A percentile compares a stretch with the other conserved stretches of the same genome.
Evolutionary conservation across 768 basidiomycete species (phyloP).

Genomic region (Trametes sanguinea): DNA sequence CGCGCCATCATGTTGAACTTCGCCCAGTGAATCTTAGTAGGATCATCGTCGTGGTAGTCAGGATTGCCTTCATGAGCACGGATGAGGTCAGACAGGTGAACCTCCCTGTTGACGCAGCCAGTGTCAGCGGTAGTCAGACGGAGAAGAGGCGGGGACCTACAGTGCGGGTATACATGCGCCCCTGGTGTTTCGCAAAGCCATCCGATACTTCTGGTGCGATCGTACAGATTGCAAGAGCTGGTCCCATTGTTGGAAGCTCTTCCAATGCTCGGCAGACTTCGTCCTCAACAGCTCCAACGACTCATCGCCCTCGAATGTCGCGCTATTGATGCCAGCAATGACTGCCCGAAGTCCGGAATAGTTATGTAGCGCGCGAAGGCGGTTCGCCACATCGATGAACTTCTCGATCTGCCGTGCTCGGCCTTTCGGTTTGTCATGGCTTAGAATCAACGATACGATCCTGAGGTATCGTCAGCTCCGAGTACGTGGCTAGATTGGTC

Average conservation of each 20-base stretch:
- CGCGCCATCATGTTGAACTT: slow-evolving; percentile 93
- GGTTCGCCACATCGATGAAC: slow-evolving; percentile 80
- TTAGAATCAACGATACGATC: slow-evolving; percentile 89
- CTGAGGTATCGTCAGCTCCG: slow-evolving; percentile 42
- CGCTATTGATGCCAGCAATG: slow-evolving; percentile 89
- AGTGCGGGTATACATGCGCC: slow-evolving; percentile 86
- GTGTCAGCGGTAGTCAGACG: too few relatives aligned
- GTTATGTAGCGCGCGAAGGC: slow-evolving; percentile 82
- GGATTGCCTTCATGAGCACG: slow-evolving; percentile 84
- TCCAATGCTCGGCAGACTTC: slow-evolving; percentile 67
- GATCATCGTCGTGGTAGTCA: slow-evolving; percentile 66
- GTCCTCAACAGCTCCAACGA: slow-evolving; percentile 74
- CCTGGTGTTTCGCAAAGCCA: slow-evolving; percentile 83
- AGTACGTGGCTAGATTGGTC: not conserved
- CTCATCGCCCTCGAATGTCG: slow-evolving; percentile 75
- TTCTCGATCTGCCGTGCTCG: slow-evolving; percentile 87
- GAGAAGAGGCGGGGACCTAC: slow-evolving; percentile 37
- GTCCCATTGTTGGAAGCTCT: slow-evolving; percentile 81
- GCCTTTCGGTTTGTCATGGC: slow-evolving; percentile 74
- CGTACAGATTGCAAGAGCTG: slow-evolving; percentile 79
- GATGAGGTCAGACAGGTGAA: slow-evolving; percentile 88
- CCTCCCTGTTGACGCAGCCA: slow-evolving; percentile 56
- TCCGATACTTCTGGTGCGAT: slow-evolving; percentile 87
- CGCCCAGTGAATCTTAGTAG: slow-evolving; percentile 86
- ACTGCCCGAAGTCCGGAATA: slow-evolving; percentile 92